Evolutionary conservation across 305 asterid genomes (phyloP).

Genomic region (Solanum hybrid): DNA sequence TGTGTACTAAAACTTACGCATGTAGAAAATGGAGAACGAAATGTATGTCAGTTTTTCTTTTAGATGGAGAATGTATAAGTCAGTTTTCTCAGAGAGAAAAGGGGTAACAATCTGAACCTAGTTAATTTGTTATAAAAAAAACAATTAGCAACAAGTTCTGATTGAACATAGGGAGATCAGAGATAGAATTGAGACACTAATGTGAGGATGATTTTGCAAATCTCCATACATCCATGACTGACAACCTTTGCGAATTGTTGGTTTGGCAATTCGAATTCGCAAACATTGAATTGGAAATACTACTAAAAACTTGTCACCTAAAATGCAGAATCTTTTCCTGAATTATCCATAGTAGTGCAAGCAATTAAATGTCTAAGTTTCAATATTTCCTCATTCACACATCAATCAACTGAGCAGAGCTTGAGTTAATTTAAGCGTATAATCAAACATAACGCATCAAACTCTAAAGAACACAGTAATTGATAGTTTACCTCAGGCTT

Average conservation of each 20-base stretch:
- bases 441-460: neutral
- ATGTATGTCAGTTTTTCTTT: neutral
- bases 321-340: neutral
- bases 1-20: neutral
- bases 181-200: neutral
- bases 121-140: neutral
- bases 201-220: neutral
- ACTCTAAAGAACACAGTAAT: neutral
- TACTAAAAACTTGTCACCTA: neutral
- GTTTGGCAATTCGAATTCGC: neutral
- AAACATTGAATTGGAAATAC: neutral
- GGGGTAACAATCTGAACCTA: neutral
- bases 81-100: neutral
- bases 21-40: neutral
- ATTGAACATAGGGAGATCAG: neutral
- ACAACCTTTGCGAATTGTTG: neutral
- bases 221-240: neutral
- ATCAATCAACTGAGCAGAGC: neutral
- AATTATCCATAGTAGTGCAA: neutral
- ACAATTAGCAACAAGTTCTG: neutral
- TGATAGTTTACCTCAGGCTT: conserved; percentile 69
- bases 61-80: neutral
- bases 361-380: neutral
- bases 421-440: neutral
- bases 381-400: neutral